Base-by-base conservation (phyloP, 1,284 basidiomycete genomes). In the Puccinia polysora region DNA sequence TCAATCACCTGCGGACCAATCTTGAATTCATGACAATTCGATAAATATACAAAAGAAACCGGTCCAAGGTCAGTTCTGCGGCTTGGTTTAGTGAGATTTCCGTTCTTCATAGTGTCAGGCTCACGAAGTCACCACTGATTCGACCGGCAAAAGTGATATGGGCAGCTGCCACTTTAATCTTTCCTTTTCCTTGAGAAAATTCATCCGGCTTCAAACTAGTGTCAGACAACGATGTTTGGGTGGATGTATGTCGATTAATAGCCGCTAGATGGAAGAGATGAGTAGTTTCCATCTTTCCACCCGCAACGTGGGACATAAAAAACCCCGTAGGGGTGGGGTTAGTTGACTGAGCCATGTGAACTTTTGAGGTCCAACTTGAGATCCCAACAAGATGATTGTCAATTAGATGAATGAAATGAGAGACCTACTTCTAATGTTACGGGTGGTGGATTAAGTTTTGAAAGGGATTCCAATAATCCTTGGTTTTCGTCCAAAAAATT, bases 61-160 rank as follows among this genome's bases (percentile, higher is more conserved):
- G 30, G 40, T n/a, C n/a, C n/a, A n/a, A n/a, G n/a, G n/a, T n/a
- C n/a, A n/a, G n/a, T n/a, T n/a, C n/a, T n/a, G n/a, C n/a, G n/a
- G n/a, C n/a, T 43, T 43, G 8, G 40, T 43, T 43, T 43, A 18
- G 8, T 43, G 8, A 18, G 8, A 8, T 43, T 43, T 43, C 8
- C 18, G 8, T 43, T 10, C 4, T 10, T 30, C 28, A 52, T 28
- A 34, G 30, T 8, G 58, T 28, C 28, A 34, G 38, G n/a, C 52
- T 67, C 28, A 67, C 65, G 40, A 67, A 67, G 36, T 53, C 65
- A 40, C 65, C 65, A 36, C 28, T 38, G 12, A 67, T 32, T 45
- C 65, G 25, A 55, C 52, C 65, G 8, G 65, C 65, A 67, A 67
- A 67, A n/a, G 65, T 67, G 23, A 67, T 56, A 18, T 67, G 65